These are phyloP conservation scores for Periconia sp. DNA, from an alignment of 2,329 filamentous ascomycete species.

Conservation along the genomic window DNA sequence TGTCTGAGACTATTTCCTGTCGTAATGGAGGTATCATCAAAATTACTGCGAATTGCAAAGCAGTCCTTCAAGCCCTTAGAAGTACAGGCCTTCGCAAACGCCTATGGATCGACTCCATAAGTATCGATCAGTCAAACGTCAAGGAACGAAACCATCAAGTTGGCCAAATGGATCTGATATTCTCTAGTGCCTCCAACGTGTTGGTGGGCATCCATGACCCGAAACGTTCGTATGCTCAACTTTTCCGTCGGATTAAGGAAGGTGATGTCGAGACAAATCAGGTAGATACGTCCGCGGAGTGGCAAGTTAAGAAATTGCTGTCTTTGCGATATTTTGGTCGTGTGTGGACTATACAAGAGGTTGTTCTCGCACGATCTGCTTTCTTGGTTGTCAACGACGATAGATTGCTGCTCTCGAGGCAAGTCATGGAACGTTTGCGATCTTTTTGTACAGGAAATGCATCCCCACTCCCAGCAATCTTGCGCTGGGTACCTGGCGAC, in stretches of 20 bases:
- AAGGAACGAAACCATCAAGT: slow-evolving; percentile 14
- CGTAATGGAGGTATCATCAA: background rate
- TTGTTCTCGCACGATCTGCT: slow-evolving; percentile 13
- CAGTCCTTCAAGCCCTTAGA: slow-evolving; percentile 11
- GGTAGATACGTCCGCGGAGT: too few species aligned
- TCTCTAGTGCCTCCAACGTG: background rate
- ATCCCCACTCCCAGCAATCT: background rate
- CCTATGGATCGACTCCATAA: slow-evolving; percentile 14
- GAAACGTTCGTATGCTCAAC: background rate
- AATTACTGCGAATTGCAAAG: slow-evolving; percentile 15
- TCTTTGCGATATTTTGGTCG: slow-evolving; percentile 18
- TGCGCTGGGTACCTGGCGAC: slow-evolving; percentile 5
- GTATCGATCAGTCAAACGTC: slow-evolving; percentile 13
- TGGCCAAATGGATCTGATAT: slow-evolving; percentile 13
- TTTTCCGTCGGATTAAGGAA: background rate
- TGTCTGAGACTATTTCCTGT: slow-evolving; percentile 6
- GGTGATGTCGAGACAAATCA: background rate
- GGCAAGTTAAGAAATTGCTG: background rate
- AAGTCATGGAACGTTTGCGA: background rate
- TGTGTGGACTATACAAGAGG: slow-evolving; percentile 25
- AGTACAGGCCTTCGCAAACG: background rate
- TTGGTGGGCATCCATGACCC: background rate
- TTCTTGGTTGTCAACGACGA: slow-evolving; percentile 10
- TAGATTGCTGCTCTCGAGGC: background rate
- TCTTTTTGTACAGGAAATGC: background rate